These are phyloP conservation scores for Corylus heterophylla DNA, from an alignment of 306 rosid species.

Conservation along the genomic window DNA sequence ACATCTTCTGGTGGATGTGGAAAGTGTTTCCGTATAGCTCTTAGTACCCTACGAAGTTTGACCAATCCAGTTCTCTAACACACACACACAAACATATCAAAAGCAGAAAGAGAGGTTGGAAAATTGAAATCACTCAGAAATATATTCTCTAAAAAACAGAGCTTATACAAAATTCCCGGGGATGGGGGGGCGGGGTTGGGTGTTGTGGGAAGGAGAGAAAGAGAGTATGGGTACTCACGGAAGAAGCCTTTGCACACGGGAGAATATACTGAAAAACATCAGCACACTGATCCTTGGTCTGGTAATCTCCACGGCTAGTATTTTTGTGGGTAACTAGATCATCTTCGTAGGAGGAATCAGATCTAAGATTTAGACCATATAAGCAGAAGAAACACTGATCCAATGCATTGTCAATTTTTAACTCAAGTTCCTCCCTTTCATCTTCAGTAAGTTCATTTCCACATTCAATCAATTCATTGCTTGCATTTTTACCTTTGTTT, in stretches of 20 bases:
- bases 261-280: constrained; percentile 95
- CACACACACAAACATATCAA: constrained; percentile 25
- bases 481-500: constrained; percentile 42
- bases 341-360: constrained; percentile 91
- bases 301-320: constrained; percentile 94
- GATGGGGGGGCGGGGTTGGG: not conserved
- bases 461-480: constrained; percentile 50
- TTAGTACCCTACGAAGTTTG: constrained; percentile 89
- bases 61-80: constrained; percentile 86
- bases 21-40: constrained; percentile 93
- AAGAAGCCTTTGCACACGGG: constrained; percentile 94
- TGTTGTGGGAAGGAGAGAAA: constrained; percentile 20
- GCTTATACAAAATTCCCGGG: constrained; percentile 8
- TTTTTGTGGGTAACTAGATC: constrained; percentile 85
- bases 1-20: constrained; percentile 85
- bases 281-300: constrained; percentile 92
- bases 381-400: constrained; percentile 97
- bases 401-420: constrained; percentile 75
- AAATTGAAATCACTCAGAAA: constrained; percentile 20
- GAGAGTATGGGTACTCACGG: constrained; percentile 56
- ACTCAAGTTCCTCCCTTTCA: constrained; percentile 90
- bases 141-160: constrained; percentile 16
- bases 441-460: constrained; percentile 70
- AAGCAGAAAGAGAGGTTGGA: constrained; percentile 28
- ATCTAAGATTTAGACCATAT: constrained; percentile 87